These are phyloP conservation scores for Metroxylon sagu DNA, from an alignment of 176 grass and related monocot genomes.

Conservation along the genomic window DNA sequence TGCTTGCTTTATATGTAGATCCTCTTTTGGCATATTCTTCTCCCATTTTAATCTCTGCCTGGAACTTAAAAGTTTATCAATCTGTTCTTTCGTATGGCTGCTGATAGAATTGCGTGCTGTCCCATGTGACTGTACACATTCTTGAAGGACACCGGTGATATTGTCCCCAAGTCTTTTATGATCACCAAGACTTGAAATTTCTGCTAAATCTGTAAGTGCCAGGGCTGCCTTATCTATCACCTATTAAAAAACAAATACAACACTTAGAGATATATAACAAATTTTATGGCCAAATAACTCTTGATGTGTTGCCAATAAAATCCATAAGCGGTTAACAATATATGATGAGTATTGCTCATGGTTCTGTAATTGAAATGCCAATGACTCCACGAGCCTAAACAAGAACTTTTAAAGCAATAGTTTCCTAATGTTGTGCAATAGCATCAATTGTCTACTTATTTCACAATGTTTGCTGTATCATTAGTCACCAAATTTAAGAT, in stretches of 20 bases:
- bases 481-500: too few relatives aligned
- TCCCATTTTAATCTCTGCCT: slow-evolving; percentile 76
- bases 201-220: slow-evolving; percentile 69
- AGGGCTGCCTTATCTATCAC: slow-evolving; percentile 85
- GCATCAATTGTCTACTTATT: too few relatives aligned
- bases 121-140: slow-evolving; percentile 42
- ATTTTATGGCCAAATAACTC: too few relatives aligned
- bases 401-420: too few relatives aligned
- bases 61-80: slow-evolving; percentile 70
- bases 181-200: slow-evolving; percentile 64
- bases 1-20: slow-evolving; percentile 96
- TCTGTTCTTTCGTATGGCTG: slow-evolving; percentile 57
- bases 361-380: too few relatives aligned
- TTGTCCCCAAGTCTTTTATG: slow-evolving; percentile 81
- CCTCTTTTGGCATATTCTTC: slow-evolving; percentile 93
- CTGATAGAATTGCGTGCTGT: slow-evolving; percentile 35
- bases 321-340: too few relatives aligned
- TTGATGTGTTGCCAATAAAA: too few relatives aligned
- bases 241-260: slow-evolving; percentile 16
- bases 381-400: too few relatives aligned
- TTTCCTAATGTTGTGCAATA: too few relatives aligned
- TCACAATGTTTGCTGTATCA: too few relatives aligned
- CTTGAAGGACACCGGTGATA: slow-evolving; percentile 65
- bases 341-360: too few relatives aligned
- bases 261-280: too few relatives aligned